Conservation (phyloP, 371 early-diverging fungal genomes). For the Blyttiomyces sp. region DNA sequence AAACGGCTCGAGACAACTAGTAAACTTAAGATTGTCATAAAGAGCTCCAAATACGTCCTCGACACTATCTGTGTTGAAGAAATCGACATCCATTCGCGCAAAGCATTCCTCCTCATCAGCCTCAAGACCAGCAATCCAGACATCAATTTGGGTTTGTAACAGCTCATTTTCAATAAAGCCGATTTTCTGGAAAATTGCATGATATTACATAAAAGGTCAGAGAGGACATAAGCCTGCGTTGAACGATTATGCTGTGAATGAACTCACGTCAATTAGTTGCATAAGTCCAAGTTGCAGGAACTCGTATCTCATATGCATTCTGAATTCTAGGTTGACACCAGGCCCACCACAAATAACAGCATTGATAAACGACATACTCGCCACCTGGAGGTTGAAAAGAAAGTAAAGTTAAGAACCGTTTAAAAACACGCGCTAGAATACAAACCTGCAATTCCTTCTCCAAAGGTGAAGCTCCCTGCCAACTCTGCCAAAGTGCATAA, state of each 20-base stretch:
- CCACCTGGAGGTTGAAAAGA: conserved; percentile 23
- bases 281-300: conserved; percentile 42
- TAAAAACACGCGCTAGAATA: not conserved
- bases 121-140: conserved; percentile 42
- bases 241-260: not conserved
- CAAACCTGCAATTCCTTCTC: conserved; percentile 45
- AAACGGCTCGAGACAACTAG: conserved; percentile 21
- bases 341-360: conserved; percentile 51
- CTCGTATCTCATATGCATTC: conserved; percentile 54
- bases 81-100: conserved; percentile 18
- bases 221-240: not conserved
- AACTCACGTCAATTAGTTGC: conserved; percentile 41
- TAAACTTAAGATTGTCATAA: conserved; percentile 13
- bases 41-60: conserved; percentile 27
- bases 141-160: conserved; percentile 49
- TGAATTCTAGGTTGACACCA: conserved; percentile 43
- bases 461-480: conserved; percentile 30
- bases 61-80: conserved; percentile 23
- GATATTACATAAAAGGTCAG: not conserved
- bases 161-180: conserved; percentile 43
- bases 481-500: conserved; percentile 39
- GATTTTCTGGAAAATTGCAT: conserved; percentile 25
- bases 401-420: not conserved
- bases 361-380: conserved; percentile 51
- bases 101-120: conserved; percentile 41